Conservation (phyloP, 1,284 basidiomycete species). For the Trametes pubescens region DNA sequence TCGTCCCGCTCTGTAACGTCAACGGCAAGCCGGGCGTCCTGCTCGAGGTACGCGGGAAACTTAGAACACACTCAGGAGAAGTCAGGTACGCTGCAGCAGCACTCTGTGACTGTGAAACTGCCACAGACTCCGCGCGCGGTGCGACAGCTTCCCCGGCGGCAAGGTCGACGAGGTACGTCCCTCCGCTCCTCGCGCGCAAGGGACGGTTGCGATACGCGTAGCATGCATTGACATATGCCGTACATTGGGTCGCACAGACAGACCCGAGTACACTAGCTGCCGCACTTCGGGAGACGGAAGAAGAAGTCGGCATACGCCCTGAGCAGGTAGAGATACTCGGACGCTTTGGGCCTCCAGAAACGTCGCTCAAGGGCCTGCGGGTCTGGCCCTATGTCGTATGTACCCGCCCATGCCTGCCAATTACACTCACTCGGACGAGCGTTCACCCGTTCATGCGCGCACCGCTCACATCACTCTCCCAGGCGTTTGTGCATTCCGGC, state of each 20-base stretch:
- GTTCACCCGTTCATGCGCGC: no score
- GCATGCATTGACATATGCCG: neutral
- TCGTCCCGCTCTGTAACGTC: constrained; percentile 81
- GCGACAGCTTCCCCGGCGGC: constrained; percentile 80
- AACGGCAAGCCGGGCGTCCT: constrained; percentile 68
- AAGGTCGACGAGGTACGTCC: constrained; percentile 64
- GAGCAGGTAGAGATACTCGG: constrained; percentile 71
- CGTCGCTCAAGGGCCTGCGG: constrained; percentile 63
- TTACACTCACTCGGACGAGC: neutral
- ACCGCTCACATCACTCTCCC: constrained; percentile 48
- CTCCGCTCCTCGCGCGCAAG: neutral
- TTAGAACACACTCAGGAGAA: constrained; percentile 81
- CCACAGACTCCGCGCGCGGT: neutral
- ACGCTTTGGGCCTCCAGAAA: constrained; percentile 65
- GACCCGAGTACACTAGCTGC: constrained; percentile 62
- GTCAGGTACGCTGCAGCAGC: constrained; percentile 62
- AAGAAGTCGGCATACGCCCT: constrained; percentile 72
- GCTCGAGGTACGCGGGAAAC: constrained; percentile 73
- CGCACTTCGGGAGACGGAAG: constrained; percentile 76
- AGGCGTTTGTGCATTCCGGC: constrained; percentile 65
- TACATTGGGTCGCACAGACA: constrained; percentile 48
- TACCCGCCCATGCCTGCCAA: constrained; percentile 24
- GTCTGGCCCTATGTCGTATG: constrained; percentile 82
- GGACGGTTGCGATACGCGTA: constrained; percentile 2
- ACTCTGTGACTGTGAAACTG: neutral